Evolutionary conservation across 2,329 filamentous ascomycete genomes (phyloP), one percentile per base, ranked within the genome.

Genomic region (Thelonectria discophora): DNA sequence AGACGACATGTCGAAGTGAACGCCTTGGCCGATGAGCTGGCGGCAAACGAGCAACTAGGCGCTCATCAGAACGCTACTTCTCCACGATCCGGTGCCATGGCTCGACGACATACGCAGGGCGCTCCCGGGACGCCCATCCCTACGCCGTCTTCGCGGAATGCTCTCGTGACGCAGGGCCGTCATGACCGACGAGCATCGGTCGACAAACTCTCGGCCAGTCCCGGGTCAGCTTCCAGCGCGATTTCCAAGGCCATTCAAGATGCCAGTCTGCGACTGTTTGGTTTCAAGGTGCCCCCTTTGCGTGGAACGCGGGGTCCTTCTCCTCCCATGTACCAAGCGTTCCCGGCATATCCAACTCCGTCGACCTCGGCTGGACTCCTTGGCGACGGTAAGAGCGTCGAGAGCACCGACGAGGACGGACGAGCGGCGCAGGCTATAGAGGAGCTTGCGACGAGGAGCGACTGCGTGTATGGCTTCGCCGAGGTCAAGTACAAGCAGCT

Each of bases 401-500:
- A 85, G 3, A 79, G 88, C 18, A 74, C 69, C 17, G 93, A 97
- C 65, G 94, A 97, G 72, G 95, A 98, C 73, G 82, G 85, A 15
- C 87, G 86, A 65, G 88, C 91, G 42, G 88, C 94, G 2, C 90
- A 93, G 72, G 85, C 87, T 46, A 93, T 98, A 59, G 94, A 99
- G 75, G 94, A 98, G 70, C 90, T 92, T 66, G 95, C 95, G 2
- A 95, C 93, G 32, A 86, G 94, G 40, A 97, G 94, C 73, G 94
- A 99, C 75, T 95, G 97, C 47, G 94, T 99, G 3, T 99, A 94
- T 75, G 94, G 94, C 3, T 98, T 99, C 77, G 95, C 95, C 6
- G 94, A 99, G 78, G 94, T 99, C 73, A 99, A 99, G 78, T 97
- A 96, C 78, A 95, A 96, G 77, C 95, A 99, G 77, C 85, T 99